phyloP scores from a whole-genome alignment of 192 early-diverging fungal genomes.

The Diversispora epigaea region DNA sequence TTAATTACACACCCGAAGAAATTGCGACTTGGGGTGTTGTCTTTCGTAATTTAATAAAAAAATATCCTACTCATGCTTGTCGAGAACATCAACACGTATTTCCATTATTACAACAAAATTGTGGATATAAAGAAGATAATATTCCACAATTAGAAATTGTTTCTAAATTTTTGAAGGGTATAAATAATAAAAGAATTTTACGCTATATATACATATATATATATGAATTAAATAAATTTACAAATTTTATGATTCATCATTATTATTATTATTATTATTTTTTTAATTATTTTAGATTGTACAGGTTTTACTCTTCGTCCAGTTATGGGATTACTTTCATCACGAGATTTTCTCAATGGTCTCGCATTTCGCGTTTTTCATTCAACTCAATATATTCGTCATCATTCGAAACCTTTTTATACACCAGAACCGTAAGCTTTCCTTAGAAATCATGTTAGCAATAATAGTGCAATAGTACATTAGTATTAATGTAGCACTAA shows the following conservation, averaged over 20 bases:
- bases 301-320: conserved; percentile 94
- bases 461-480: neutral
- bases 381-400: conserved; percentile 96
- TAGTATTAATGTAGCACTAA: neutral
- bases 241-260: no score
- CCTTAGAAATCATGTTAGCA: neutral
- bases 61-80: conserved; percentile 88
- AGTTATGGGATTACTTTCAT: conserved; percentile 89
- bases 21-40: conserved; percentile 82
- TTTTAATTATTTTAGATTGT: conserved; percentile 56
- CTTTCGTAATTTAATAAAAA: conserved; percentile 67
- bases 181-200: no score
- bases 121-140: conserved; percentile 76
- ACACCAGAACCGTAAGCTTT: conserved; percentile 74
- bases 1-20: conserved; percentile 81
- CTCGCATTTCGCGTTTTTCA: conserved; percentile 98
- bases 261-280: conserved; percentile 1
- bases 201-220: neutral
- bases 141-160: conserved; percentile 91
- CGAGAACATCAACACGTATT: conserved; percentile 89
- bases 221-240: neutral
- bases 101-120: conserved; percentile 88
- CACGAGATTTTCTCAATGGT: conserved; percentile 92
- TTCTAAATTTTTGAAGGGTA: conserved; percentile 84
- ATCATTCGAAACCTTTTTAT: conserved; percentile 86